phyloP scores from a whole-genome alignment of 345 rosid species.

The Aquilaria malaccensis region DNA sequence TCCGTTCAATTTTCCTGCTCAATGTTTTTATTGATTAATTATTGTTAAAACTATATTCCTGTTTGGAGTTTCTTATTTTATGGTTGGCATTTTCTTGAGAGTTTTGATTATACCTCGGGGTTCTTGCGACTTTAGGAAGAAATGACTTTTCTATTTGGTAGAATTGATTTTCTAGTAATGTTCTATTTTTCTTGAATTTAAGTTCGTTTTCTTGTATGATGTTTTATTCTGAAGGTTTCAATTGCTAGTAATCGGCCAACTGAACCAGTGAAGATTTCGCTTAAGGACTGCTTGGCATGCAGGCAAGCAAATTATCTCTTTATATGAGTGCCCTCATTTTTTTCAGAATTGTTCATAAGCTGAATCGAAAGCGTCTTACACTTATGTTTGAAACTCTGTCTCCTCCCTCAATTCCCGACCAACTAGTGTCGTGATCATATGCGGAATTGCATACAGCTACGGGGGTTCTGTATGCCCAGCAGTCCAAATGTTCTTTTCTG shows the following conservation, averaged over 20 bases:
- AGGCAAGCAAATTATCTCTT: slow-evolving; percentile 31
- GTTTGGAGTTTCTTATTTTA: background rate
- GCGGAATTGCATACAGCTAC: no score
- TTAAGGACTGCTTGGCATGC: slow-evolving; percentile 97
- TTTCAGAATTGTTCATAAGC: background rate
- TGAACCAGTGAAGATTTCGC: slow-evolving; percentile 85
- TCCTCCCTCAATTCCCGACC: no score
- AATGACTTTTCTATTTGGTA: background rate
- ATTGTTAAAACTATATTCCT: background rate
- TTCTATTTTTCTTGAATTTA: background rate
- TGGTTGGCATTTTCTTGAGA: no score
- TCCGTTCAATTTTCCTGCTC: background rate
- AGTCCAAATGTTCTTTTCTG: no score
- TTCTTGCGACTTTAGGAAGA: background rate
- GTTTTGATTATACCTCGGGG: background rate
- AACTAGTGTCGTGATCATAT: no score
- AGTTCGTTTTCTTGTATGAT: background rate
- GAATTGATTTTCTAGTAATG: background rate
- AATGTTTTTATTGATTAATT: background rate
- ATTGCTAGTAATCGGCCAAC: slow-evolving; percentile 29
- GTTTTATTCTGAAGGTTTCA: slow-evolving; percentile 37
- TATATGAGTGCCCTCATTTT: background rate
- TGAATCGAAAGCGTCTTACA: background rate
- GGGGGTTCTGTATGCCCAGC: no score
- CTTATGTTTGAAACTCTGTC: no score